Evolutionary conservation across 78 protist species (phyloP), one percentile per base, ranked within the genome.

Genomic region (Dictyostelium firmibasis): DNA sequence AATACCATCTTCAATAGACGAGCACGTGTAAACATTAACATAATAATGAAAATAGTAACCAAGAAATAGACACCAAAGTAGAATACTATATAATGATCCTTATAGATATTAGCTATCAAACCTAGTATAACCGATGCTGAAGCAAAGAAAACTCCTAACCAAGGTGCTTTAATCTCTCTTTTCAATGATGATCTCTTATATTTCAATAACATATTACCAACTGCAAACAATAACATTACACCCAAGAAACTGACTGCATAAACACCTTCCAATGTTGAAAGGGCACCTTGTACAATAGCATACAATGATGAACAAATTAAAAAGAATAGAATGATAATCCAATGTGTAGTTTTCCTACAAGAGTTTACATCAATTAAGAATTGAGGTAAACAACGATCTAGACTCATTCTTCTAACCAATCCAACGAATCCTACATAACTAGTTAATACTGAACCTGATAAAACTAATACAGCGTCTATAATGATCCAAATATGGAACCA

Each of bases 381-480:
- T 27, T 70, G 85, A 38, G 99, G 99, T n/a, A 96, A 95, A 27
- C 93, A 85, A 77, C 97, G 92, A 91, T 98, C 99, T 57, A 96
- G 92, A 10, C 97, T 43, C 94, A 98, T 86, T 18, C 99, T 86
- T 18, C 95, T 23, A 8, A 95, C 96, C 9, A 98, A 91, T 7
- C 99, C 99, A 83, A 67, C 85, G 60, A 96, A 83, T 36, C 99
- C 99, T 25, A 98, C 99, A 43, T 92, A 97, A 29, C 85, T 91
- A 3, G 97, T 89, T 33, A 89, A 25, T 1, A 97, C 98, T 6
- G 97, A 93, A 38, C 98, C 98, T 29, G 94, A 96, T 10, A 96
- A 91, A 18, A 97, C 98, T n/a, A 97, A 50, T 25, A 25, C 25
- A 7, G 98, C 98, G 41, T 97, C 97, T 3, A 96, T 74, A 10